phyloP scores from a whole-genome alignment of 495 filamentous ascomycete genomes.

The Aspergillus sclerotioniger region DNA sequence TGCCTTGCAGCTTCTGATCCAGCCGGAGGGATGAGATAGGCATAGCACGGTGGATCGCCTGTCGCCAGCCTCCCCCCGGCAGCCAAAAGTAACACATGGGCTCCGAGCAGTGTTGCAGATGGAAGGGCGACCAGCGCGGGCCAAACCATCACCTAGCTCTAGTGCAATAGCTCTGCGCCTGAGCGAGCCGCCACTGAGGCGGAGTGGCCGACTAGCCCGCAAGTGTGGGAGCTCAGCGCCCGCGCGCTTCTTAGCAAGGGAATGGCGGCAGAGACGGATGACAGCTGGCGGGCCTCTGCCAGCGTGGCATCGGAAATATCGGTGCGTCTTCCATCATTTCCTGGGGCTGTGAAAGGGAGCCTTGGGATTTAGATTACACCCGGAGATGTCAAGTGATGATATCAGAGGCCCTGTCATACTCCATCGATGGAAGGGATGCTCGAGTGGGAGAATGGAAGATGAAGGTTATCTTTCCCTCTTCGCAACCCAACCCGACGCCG shows the following conservation, averaged over 20 bases:
- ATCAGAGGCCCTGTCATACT: slow-evolving; percentile 2
- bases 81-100: slow-evolving; percentile 13
- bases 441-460: not conserved
- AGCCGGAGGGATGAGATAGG: slow-evolving; percentile 20
- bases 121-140: slow-evolving; percentile 7
- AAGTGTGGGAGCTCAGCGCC: slow-evolving; percentile 14
- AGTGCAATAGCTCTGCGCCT: slow-evolving; percentile 5
- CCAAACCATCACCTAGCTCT: not conserved
- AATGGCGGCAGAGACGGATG: slow-evolving; percentile 21
- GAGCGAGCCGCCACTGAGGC: slow-evolving; percentile 11
- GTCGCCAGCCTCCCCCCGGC: slow-evolving; percentile 14
- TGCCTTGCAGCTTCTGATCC: slow-evolving; percentile 25
- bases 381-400: slow-evolving; percentile 5
- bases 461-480: not conserved
- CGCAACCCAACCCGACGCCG: not conserved
- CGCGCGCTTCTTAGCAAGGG: slow-evolving; percentile 20
- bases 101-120: slow-evolving; percentile 9
- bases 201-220: slow-evolving; percentile 10
- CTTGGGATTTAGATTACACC: not conserved
- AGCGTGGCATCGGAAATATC: slow-evolving; percentile 23
- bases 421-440: not conserved
- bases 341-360: slow-evolving; percentile 1
- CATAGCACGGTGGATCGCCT: slow-evolving; percentile 19
- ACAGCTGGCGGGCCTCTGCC: slow-evolving; percentile 27
- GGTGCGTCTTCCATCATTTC: not conserved